Percentiles rank a stretch among this genome's conserved stretches.
phyloP scores from a whole-genome alignment of 2,329 filamentous ascomycete species.

The Trichoderma sp. region DNA sequence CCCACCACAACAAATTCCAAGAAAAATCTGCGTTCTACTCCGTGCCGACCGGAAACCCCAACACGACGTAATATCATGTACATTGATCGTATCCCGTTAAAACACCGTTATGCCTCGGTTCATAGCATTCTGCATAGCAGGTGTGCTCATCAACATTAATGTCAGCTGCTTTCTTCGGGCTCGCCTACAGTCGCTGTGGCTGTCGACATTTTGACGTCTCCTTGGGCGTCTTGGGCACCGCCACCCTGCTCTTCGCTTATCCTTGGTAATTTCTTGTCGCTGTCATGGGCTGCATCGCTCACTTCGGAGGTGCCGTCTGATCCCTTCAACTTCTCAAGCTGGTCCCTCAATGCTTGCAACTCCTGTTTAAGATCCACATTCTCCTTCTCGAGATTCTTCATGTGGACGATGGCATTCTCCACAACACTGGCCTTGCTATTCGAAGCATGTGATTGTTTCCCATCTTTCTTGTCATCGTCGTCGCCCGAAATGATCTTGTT shows the following conservation, averaged over 20 bases:
- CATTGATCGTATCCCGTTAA: background rate
- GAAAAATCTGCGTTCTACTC: background rate
- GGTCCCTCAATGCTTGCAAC: slow-evolving; percentile 40
- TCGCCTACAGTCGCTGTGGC: background rate
- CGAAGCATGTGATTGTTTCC: slow-evolving; percentile 53
- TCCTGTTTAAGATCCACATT: slow-evolving; percentile 66
- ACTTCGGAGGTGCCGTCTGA: background rate
- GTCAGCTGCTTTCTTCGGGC: background rate
- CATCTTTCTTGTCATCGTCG: slow-evolving; percentile 49
- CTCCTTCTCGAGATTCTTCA: slow-evolving; percentile 78
- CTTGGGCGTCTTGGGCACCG: background rate
- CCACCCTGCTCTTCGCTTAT: background rate
- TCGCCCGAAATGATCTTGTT: slow-evolving; percentile 41
- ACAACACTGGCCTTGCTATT: slow-evolving; percentile 96
- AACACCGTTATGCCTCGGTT: background rate
- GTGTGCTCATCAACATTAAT: background rate
- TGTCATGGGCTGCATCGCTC: background rate
- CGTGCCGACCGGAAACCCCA: background rate
- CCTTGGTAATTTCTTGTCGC: background rate
- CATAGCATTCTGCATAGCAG: background rate
- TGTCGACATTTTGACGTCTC: background rate
- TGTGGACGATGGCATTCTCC: slow-evolving; percentile 95
- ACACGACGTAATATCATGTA: slow-evolving; percentile 10
- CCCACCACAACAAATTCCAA: background rate
- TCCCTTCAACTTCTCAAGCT: slow-evolving; percentile 31